Percentiles rank a stretch among this genome's conserved stretches.
phyloP scores from a whole-genome alignment of 1,139 yeast genomes.

The Pichia sp. region DNA sequence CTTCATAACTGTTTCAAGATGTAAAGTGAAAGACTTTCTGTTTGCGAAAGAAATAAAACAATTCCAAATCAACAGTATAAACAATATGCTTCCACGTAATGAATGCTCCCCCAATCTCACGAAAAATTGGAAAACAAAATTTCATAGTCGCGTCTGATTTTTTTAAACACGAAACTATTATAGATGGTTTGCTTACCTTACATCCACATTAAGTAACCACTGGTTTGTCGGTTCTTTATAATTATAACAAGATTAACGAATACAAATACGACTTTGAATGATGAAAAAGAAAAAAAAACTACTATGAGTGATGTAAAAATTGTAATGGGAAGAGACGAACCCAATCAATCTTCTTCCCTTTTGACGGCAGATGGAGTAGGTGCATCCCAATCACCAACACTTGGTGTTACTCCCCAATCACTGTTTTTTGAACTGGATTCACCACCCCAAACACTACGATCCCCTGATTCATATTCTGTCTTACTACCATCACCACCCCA shows the following conservation, averaged over 20 bases:
- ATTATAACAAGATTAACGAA: neutral
- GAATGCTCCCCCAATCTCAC: neutral
- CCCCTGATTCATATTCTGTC: constrained; percentile 42
- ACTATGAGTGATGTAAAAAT: neutral
- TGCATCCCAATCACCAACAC: constrained; percentile 36
- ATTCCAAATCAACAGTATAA: neutral
- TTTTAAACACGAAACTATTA: neutral
- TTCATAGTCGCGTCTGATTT: neutral
- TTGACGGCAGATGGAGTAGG: constrained; percentile 26
- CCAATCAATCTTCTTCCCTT: constrained; percentile 22
- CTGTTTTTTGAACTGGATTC: constrained; percentile 14
- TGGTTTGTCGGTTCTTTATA: no score
- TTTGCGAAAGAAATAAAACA: neutral
- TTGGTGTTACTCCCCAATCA: constrained; percentile 35
- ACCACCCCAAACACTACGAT: constrained; percentile 39
- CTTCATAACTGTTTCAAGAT: constrained; percentile 1
- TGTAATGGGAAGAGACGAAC: neutral
- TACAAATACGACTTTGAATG: neutral
- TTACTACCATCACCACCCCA: constrained; percentile 15
- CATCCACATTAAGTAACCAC: no score
- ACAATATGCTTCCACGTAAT: neutral
- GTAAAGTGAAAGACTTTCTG: neutral
- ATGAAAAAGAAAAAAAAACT: neutral
- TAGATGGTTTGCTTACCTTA: no score
- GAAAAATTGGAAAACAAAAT: neutral